These are phyloP conservation scores for Apiospora koreana DNA, from an alignment of 2,329 filamentous ascomycete genomes.

Conservation along the genomic window DNA sequence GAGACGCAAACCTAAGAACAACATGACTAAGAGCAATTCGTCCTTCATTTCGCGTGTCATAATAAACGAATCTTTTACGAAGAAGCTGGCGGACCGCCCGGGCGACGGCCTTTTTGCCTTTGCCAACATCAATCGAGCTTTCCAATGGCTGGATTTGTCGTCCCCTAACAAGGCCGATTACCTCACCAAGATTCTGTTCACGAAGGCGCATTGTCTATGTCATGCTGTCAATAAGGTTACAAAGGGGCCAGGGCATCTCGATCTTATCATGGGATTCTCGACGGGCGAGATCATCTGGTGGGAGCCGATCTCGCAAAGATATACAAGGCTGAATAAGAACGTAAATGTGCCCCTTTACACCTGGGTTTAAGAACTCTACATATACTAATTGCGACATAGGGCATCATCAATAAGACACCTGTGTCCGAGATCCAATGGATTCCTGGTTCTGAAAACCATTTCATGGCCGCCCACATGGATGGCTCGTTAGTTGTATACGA, in stretches of 20 bases:
- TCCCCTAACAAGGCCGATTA: conserved; percentile 81
- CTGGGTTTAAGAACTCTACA: not conserved
- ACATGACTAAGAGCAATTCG: conserved; percentile 97
- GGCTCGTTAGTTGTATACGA: conserved; percentile 92
- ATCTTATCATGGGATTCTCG: conserved; percentile 93
- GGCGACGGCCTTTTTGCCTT: conserved; percentile 85
- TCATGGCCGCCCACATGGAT: conserved; percentile 89
- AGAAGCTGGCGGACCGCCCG: conserved; percentile 77
- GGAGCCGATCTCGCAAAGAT: conserved; percentile 94
- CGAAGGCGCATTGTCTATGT: conserved; percentile 91
- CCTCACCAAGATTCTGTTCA: conserved; percentile 93
- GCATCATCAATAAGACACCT: conserved; percentile 82
- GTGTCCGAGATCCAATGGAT: conserved; percentile 91
- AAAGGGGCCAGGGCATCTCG: conserved; percentile 77
- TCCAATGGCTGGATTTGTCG: conserved; percentile 93
- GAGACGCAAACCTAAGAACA: conserved; percentile 93
- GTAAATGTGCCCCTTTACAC: conserved; percentile 44
- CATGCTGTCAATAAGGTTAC: conserved; percentile 89
- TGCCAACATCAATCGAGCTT: conserved; percentile 91
- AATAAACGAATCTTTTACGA: conserved; percentile 77
- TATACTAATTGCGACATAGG: conserved; percentile 47
- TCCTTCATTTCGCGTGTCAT: conserved; percentile 98
- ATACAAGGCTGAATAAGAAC: conserved; percentile 95
- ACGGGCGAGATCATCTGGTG: conserved; percentile 98
- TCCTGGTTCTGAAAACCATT: conserved; percentile 89